Evolutionary conservation across 225 moss, liverwort and hornwort genomes (phyloP).

Genomic region (Marchantia paleacea): DNA sequence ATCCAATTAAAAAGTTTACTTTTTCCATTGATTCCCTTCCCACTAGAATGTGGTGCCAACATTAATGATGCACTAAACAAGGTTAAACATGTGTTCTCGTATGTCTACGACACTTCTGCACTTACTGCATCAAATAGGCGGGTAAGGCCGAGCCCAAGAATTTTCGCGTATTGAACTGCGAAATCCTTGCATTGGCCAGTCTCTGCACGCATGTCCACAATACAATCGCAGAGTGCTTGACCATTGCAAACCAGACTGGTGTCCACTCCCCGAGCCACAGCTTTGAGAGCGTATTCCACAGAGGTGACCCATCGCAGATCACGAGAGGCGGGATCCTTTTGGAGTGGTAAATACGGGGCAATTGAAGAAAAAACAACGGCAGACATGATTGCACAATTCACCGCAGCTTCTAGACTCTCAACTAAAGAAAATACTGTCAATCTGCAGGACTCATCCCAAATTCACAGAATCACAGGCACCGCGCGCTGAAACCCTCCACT

Average conservation of each 20-base stretch:
- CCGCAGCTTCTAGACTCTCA: no score
- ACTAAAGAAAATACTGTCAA: no score
- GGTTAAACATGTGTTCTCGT: no score
- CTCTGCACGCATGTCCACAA: constrained; percentile 67
- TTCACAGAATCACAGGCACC: no score
- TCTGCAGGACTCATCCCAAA: no score
- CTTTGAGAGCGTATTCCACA: constrained; percentile 65
- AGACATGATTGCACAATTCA: constrained; percentile 17
- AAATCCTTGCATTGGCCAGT: constrained; percentile 44
- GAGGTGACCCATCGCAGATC: constrained; percentile 46
- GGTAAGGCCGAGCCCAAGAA: constrained; percentile 45
- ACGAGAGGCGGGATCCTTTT: constrained; percentile 7
- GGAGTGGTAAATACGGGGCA: constrained; percentile 38
- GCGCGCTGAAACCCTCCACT: no score
- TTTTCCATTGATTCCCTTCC: no score
- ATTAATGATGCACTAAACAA: no score
- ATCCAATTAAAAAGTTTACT: no score
- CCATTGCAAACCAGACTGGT: constrained; percentile 59
- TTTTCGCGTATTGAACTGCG: constrained; percentile 39
- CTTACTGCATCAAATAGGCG: constrained; percentile 62
- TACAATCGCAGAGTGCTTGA: constrained; percentile 58
- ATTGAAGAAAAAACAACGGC: constrained; percentile 28
- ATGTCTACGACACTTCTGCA: not conserved
- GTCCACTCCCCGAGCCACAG: constrained; percentile 61
- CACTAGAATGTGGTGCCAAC: no score